Base-by-base conservation (phyloP, 2,329 filamentous ascomycete species). In the Penicillium polonicum region DNA sequence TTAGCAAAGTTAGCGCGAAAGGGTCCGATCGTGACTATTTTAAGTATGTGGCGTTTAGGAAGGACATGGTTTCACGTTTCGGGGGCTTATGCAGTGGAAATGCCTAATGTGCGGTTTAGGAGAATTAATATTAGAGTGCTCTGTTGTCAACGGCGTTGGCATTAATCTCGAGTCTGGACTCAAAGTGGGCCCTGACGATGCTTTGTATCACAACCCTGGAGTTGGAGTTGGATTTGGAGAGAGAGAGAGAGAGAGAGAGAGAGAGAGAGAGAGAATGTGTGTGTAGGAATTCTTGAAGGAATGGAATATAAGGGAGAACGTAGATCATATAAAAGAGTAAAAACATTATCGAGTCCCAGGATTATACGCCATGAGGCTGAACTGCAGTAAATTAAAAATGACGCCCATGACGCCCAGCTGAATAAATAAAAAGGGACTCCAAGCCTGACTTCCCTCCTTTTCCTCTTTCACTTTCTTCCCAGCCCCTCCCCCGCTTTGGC, bases 181-280 rank as follows among this genome's bases (percentile, higher is more conserved):
- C 13, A 21, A 35, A 42, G 42, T 53, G 55, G 55, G 42, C 36
- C 49, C n/a, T n/a, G 55, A 62, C 60, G 60, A 61, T 64, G 61
- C 19, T 58, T 45, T 62, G 48, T 49, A 29, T 39, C 12, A 19
- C 15, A 43, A 50, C 36, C 17, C 48, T 52, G 43, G 52, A 27
- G 7, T 45, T 23, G 15, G 7, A 15, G 39, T 35, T 23, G 10
- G 7, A 15, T 29, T 27, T 10, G 3, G 19, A 6, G 9, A 43
- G 19, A 15, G 10, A 19, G 35, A 27, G 21, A 3, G 21, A 3
- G 21, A 21, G 8, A 9, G 25, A 27, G 7, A 27, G 23, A 4
- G 23, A 23, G 23, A 23, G 23, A 27, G 27, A 27, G 8, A 27
- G 27, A 27, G 27, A 27, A 8, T 10, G 31, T 31, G 36, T 12